Conservation (phyloP, 108 stramenopile species). For the Poteriospumella lacustris region DNA sequence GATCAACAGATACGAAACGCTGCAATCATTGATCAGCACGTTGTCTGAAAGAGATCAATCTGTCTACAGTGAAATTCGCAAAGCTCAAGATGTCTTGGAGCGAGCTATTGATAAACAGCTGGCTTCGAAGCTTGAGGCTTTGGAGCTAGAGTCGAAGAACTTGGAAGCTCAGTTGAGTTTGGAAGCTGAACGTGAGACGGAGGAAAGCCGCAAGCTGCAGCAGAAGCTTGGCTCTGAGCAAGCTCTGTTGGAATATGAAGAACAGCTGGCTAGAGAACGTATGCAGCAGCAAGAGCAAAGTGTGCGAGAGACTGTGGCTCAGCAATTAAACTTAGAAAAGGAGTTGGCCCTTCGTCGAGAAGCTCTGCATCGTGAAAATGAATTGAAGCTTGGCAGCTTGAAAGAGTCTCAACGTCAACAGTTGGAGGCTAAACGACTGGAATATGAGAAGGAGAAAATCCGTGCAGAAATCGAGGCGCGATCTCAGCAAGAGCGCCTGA, state of each 20-base stretch:
- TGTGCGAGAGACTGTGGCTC: background rate
- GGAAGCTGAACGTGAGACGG: background rate
- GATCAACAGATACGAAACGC: slow-evolving; percentile 30
- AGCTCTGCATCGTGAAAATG: slow-evolving; percentile 34
- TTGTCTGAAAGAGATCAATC: slow-evolving; percentile 32
- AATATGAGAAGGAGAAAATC: slow-evolving; percentile 42
- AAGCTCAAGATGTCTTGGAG: background rate
- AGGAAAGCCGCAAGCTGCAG: background rate
- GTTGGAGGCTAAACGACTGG: slow-evolving; percentile 29
- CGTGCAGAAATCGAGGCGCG: slow-evolving; percentile 62
- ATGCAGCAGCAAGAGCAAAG: background rate
- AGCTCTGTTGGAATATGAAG: background rate
- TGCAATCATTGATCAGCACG: slow-evolving; percentile 38
- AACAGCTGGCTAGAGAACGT: background rate
- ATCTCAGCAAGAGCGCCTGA: slow-evolving; percentile 62
- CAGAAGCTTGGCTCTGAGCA: background rate
- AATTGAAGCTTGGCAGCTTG: slow-evolving; percentile 29
- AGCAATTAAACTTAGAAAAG: slow-evolving; percentile 47
- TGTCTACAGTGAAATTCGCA: background rate
- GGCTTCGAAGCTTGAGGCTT: background rate
- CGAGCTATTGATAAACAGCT: background rate
- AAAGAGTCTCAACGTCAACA: slow-evolving; percentile 27
- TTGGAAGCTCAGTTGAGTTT: too few species aligned
- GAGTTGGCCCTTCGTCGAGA: slow-evolving; percentile 19
- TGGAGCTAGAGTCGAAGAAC: background rate